A percentile compares a stretch with the other conserved stretches of the same genome.
phyloP scores from a whole-genome alignment of 345 rosid species.

The Brassica rapa region DNA sequence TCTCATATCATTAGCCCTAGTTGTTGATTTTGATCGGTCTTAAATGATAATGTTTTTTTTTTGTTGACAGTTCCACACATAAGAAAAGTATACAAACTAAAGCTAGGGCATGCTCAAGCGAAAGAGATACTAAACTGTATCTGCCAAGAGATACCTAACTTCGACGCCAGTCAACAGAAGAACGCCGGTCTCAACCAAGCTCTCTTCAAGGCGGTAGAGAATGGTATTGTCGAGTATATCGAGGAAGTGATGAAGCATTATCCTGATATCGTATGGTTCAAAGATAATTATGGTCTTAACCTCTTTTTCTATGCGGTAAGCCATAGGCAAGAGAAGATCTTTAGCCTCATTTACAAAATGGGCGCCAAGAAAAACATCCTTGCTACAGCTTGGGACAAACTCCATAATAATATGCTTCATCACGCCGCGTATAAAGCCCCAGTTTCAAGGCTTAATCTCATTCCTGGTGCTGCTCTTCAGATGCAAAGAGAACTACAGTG shows the following conservation, averaged over 20 bases:
- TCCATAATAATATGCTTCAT: conserved; percentile 64
- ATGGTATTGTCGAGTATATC: conserved; percentile 64
- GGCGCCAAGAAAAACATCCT: conserved; percentile 61
- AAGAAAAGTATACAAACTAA: conserved; percentile 49
- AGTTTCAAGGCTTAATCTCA: conserved; percentile 54
- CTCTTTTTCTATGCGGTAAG: conserved; percentile 58
- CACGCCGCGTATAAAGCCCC: conserved; percentile 69
- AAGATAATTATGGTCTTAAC: conserved; percentile 45
- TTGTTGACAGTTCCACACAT: conserved; percentile 51
- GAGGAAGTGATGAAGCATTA: conserved; percentile 52
- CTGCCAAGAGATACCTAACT: conserved; percentile 52
- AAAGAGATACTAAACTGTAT: conserved; percentile 49
- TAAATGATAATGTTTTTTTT: not conserved
- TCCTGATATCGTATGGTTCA: conserved; percentile 63
- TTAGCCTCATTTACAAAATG: conserved; percentile 61
- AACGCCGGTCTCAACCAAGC: conserved; percentile 44
- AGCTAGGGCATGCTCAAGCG: conserved; percentile 56
- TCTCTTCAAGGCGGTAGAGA: conserved; percentile 57
- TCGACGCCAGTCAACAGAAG: conserved; percentile 40
- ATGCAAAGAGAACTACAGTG: conserved; percentile 85
- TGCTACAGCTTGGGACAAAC: conserved; percentile 50
- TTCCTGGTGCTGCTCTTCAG: conserved; percentile 73
- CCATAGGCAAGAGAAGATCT: conserved; percentile 74
- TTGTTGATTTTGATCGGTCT: not conserved
- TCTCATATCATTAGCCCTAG: not conserved